A percentile compares a stretch with the other conserved stretches of the same genome.
phyloP scores from a whole-genome alignment of 306 rosid genomes.

The Trifolium fragiferum region DNA sequence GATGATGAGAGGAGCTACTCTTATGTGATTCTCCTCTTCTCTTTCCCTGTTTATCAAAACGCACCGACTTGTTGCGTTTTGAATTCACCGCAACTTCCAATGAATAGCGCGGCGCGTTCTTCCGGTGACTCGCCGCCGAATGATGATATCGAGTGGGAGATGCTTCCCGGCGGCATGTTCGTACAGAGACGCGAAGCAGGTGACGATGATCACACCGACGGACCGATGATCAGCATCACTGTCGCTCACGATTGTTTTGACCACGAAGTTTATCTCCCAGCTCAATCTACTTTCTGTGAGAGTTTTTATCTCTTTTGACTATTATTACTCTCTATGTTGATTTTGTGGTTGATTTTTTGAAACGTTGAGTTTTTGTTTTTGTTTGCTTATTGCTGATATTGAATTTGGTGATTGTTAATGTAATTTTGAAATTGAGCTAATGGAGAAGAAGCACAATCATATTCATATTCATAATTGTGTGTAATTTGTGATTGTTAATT shows the following conservation, averaged over 20 bases:
- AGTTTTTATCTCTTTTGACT: not conserved
- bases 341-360: conserved; percentile 22
- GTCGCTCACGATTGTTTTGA: conserved; percentile 40
- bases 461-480: not conserved
- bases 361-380: not conserved
- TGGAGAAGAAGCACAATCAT: not conserved
- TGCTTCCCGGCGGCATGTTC: conserved; percentile 53
- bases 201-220: conserved; percentile 12
- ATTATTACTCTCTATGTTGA: not conserved
- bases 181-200: conserved; percentile 44
- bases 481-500: not conserved
- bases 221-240: conserved; percentile 41
- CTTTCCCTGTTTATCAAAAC: conserved; percentile 21
- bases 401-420: not conserved
- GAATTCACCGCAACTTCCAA: not conserved
- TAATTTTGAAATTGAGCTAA: conserved; percentile 4
- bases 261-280: conserved; percentile 43
- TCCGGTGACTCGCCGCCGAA: conserved; percentile 13
- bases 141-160: conserved; percentile 52
- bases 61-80: conserved; percentile 11
- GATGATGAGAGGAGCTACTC: not conserved
- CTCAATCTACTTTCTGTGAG: conserved; percentile 52
- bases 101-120: conserved; percentile 28
- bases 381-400: not conserved
- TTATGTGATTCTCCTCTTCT: conserved; percentile 3